Conservation (phyloP, 352 stramenopile genomes). For the Pythium folliculosum region DNA sequence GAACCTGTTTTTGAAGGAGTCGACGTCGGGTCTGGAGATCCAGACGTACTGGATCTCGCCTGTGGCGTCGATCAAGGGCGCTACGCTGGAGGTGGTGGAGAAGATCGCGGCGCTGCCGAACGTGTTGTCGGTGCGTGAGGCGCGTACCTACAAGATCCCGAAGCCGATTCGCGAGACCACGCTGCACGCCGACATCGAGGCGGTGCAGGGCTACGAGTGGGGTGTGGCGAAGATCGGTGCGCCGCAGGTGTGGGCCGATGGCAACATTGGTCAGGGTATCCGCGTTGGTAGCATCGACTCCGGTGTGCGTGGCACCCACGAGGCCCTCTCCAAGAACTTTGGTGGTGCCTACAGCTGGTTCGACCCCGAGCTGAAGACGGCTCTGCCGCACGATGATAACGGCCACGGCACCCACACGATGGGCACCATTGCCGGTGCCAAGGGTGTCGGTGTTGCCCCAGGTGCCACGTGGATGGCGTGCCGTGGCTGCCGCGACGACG, state of each 20-base stretch:
- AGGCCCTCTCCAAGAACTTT: conserved; percentile 30
- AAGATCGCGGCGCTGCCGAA: conserved; percentile 21
- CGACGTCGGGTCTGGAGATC: conserved; percentile 6
- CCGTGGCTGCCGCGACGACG: conserved; percentile 19
- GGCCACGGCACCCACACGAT: conserved; percentile 21
- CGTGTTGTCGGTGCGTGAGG: conserved; percentile 26
- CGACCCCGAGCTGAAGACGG: conserved; percentile 26
- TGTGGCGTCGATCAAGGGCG: conserved; percentile 30
- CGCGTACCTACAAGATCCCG: conserved; percentile 18
- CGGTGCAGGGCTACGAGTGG: conserved; percentile 26
- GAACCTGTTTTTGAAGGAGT: conserved; percentile 24
- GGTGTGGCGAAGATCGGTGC: conserved; percentile 29
- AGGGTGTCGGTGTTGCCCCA: conserved; percentile 2
- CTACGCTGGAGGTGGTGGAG: conserved; percentile 25
- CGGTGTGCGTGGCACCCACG: conserved; percentile 29
- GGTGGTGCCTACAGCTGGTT: conserved; percentile 30
- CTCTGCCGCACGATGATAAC: conserved; percentile 12
- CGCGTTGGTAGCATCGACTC: conserved; percentile 36
- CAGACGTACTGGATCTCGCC: conserved; percentile 35
- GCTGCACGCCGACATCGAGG: conserved; percentile 7
- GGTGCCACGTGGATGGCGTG: conserved; percentile 19
- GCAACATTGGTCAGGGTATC: conserved; percentile 25
- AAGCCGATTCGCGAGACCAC: background rate
- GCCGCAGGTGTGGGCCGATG: conserved; percentile 28
- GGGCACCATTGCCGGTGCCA: conserved; percentile 10